These are phyloP conservation scores for Lycium barbarum DNA, from an alignment of 257 asterid genomes.

Conservation along the genomic window DNA sequence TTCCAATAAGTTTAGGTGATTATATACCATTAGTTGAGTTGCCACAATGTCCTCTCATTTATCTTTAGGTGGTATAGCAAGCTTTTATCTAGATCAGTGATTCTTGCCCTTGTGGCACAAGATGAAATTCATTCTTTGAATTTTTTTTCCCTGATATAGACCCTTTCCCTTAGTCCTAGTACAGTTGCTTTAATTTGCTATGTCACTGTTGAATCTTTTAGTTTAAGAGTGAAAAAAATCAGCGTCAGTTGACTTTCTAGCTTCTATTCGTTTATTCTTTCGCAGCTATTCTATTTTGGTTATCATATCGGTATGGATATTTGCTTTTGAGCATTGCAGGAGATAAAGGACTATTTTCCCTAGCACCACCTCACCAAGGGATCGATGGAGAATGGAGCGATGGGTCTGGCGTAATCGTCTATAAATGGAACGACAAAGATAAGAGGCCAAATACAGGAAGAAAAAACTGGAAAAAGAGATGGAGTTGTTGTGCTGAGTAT, in stretches of 20 bases:
- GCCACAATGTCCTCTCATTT: no score
- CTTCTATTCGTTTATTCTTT: not conserved
- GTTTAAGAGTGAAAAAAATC: no score
- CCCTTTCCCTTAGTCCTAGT: no score
- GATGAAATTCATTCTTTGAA: no score
- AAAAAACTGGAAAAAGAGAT: slow-evolving; percentile 67
- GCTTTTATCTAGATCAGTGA: no score
- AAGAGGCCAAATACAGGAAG: slow-evolving; percentile 58
- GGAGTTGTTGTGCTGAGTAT: slow-evolving; percentile 77
- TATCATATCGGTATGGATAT: not conserved
- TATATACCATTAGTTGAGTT: not conserved
- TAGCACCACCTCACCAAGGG: slow-evolving; percentile 72
- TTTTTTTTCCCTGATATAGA: no score
- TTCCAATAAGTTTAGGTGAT: not conserved
- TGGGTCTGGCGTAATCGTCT: slow-evolving; percentile 43
- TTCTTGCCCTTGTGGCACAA: no score
- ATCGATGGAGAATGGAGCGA: slow-evolving; percentile 79
- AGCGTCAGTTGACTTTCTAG: not conserved
- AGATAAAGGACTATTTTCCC: slow-evolving; percentile 60
- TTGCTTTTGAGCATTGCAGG: slow-evolving; percentile 41
- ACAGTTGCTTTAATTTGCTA: no score
- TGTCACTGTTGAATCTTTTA: no score
- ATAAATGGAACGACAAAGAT: not conserved
- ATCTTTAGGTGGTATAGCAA: no score
- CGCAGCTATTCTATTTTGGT: not conserved